Evolutionary conservation across 2,329 filamentous ascomycete genomes (phyloP).

Genomic region (Pestalotiopsis fici): DNA sequence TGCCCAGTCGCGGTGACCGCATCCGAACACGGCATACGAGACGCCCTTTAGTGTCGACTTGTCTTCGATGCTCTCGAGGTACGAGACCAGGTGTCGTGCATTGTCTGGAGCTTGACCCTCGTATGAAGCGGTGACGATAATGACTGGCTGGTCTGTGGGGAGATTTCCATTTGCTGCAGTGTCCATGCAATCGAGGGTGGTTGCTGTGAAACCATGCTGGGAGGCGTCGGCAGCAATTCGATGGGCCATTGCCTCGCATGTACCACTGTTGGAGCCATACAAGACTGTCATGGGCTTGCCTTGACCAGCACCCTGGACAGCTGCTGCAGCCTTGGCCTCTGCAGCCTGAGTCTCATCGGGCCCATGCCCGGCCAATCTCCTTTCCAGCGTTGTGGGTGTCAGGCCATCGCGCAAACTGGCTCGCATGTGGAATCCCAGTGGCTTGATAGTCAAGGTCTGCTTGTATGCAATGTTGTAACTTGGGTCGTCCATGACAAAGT

Average conservation of each 20-base stretch:
- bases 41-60: conserved; percentile 42
- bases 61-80: conserved; percentile 45
- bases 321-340: conserved; percentile 4
- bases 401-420: conserved; percentile 52
- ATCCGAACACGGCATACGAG: conserved; percentile 59
- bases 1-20: conserved; percentile 52
- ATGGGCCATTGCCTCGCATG: conserved; percentile 56
- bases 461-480: conserved; percentile 52
- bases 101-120: conserved; percentile 61
- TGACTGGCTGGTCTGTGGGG: conserved; percentile 46
- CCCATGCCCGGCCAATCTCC: conserved; percentile 16
- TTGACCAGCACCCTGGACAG: conserved; percentile 12
- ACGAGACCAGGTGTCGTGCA: conserved; percentile 54
- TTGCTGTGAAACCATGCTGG: conserved; percentile 45
- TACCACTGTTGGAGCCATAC: conserved; percentile 60
- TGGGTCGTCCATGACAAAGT: conserved; percentile 59
- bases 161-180: conserved; percentile 50
- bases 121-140: conserved; percentile 58
- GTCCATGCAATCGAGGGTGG: conserved; percentile 47
- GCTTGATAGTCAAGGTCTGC: conserved; percentile 63
- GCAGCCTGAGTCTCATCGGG: conserved; percentile 18
- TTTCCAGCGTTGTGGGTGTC: conserved; percentile 26
- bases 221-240: conserved; percentile 47
- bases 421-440: conserved; percentile 63
- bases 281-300: conserved; percentile 49